Evolutionary conservation across 345 rosid species (phyloP).

Genomic region (Sonneratia caseolaris): DNA sequence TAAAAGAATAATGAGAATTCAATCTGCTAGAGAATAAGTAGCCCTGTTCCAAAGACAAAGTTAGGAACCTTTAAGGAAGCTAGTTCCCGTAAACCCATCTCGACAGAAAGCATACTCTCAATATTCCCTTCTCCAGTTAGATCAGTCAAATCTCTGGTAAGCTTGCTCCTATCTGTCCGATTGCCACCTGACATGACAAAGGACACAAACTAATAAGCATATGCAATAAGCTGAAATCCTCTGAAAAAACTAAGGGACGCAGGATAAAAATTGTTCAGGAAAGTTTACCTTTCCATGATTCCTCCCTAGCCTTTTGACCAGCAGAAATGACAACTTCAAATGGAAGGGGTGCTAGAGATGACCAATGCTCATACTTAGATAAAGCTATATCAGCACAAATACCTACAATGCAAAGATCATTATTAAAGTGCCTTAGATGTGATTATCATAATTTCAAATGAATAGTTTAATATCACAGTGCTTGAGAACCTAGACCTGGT

Average conservation of each 20-base stretch:
- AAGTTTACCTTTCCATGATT: slow-evolving; percentile 26
- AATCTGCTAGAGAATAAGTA: slow-evolving; percentile 7
- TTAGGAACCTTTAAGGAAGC: slow-evolving; percentile 70
- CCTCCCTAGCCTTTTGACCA: slow-evolving; percentile 93
- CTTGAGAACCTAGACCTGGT: background rate
- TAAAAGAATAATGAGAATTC: slow-evolving; percentile 1
- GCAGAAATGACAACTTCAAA: slow-evolving; percentile 92
- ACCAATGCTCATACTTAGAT: slow-evolving; percentile 82
- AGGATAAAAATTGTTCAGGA: background rate
- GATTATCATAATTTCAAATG: background rate
- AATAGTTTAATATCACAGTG: background rate
- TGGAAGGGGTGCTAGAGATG: slow-evolving; percentile 94
- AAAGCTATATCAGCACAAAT: slow-evolving; percentile 81
- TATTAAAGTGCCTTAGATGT: background rate
- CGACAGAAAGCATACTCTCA: slow-evolving; percentile 96
- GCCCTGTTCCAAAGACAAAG: too few species aligned
- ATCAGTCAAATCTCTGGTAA: slow-evolving; percentile 51
- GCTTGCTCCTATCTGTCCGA: slow-evolving; percentile 43
- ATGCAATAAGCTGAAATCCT: background rate
- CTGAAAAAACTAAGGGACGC: background rate
- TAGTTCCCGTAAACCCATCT: slow-evolving; percentile 92
- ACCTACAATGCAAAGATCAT: slow-evolving; percentile 11
- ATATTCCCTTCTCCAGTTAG: slow-evolving; percentile 95
- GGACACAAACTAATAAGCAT: background rate
- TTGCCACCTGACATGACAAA: slow-evolving; percentile 29